A percentile compares a stretch with the other conserved stretches of the same genome.
Evolutionary conservation across 441 rosid genomes (phyloP).

Genomic region (Eruca vesicaria): DNA sequence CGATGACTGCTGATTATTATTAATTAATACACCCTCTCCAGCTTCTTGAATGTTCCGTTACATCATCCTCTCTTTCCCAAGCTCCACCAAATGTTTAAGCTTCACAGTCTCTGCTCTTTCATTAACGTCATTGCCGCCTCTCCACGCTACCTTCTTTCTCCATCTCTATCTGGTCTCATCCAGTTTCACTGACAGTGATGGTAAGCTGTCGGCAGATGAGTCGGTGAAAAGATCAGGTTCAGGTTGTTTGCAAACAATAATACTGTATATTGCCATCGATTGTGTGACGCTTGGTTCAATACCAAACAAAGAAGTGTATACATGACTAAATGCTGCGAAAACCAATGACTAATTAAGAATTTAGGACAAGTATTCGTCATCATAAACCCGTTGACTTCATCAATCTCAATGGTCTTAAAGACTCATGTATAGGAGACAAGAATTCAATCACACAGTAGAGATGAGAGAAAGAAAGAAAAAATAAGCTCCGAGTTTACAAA

Average conservation of each 20-base stretch:
- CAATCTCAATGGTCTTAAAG: not conserved
- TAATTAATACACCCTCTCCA: not conserved
- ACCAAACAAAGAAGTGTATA: not conserved
- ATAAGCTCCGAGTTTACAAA: slow-evolving; percentile 3
- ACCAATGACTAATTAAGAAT: not conserved
- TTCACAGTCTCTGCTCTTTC: slow-evolving; percentile 47
- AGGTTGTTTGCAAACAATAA: not conserved
- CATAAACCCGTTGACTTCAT: not conserved
- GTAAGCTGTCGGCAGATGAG: slow-evolving; percentile 41
- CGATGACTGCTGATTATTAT: not conserved
- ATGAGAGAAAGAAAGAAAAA: not conserved
- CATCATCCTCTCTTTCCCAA: slow-evolving; percentile 55
- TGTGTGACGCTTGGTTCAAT: not conserved
- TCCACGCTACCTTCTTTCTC: slow-evolving; percentile 43
- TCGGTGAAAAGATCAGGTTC: slow-evolving; percentile 36
- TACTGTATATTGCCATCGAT: not conserved
- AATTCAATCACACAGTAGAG: slow-evolving; percentile 6
- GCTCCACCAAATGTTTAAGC: slow-evolving; percentile 45
- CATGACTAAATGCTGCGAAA: not conserved
- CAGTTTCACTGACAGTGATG: slow-evolving; percentile 25
- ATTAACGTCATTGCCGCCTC: slow-evolving; percentile 44
- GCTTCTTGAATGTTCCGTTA: slow-evolving; percentile 41
- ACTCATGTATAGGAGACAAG: slow-evolving; percentile 10
- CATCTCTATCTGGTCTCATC: not conserved
- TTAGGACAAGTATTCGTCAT: not conserved